Conservation (phyloP, 805 yeast species). For the Sungouiella thailandica region DNA sequence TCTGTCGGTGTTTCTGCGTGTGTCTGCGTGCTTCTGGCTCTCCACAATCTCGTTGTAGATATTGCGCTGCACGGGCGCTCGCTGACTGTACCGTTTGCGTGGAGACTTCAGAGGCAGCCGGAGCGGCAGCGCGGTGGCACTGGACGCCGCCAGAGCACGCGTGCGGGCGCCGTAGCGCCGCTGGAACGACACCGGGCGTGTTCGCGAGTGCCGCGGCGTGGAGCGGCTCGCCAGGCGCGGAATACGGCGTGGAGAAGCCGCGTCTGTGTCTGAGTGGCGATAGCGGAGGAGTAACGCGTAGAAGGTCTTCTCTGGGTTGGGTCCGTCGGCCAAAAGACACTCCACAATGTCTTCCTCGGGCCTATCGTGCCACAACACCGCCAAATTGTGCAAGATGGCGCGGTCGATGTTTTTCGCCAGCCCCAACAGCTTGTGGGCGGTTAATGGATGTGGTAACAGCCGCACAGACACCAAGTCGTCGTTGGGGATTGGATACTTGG, state of each 20-base stretch:
- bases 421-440: constrained; percentile 48
- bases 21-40: constrained; percentile 28
- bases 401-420: constrained; percentile 45
- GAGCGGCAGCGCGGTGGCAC: constrained; percentile 30
- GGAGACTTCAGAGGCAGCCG: constrained; percentile 21
- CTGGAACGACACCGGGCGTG: constrained; percentile 39
- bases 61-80: constrained; percentile 34
- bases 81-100: constrained; percentile 15
- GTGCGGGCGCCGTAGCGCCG: constrained; percentile 28
- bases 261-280: constrained; percentile 36
- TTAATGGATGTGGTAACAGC: constrained; percentile 51
- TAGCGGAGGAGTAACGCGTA: constrained; percentile 42
- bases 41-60: constrained; percentile 39
- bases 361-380: constrained; percentile 56
- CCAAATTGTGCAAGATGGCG: constrained; percentile 49
- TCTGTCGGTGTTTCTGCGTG: no score
- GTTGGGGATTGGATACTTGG: constrained; percentile 45
- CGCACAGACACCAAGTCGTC: constrained; percentile 41
- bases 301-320: constrained; percentile 43
- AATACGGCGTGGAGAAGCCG: constrained; percentile 10
- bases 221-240: constrained; percentile 11
- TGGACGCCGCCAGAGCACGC: constrained; percentile 19
- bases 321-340: constrained; percentile 33
- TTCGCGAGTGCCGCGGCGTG: constrained; percentile 15
- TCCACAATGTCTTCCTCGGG: constrained; percentile 34